Percentiles rank a stretch among this genome's conserved stretches.
These are phyloP conservation scores for Wallacemonas sp. DNA, from an alignment of 208 protist species.

Conservation along the genomic window DNA sequence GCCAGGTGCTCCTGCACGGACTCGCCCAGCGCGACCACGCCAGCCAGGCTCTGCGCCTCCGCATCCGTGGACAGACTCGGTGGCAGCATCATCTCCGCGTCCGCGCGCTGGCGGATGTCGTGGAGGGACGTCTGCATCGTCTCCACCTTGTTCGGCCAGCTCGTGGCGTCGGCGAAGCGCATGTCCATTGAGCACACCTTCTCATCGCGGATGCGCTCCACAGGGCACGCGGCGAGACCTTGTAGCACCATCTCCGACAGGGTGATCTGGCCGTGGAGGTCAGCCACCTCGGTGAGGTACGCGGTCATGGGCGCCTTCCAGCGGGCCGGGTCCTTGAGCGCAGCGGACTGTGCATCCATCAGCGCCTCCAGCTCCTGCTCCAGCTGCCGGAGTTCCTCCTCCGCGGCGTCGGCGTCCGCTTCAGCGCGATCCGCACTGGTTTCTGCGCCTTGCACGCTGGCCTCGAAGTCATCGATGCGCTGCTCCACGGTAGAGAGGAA, in stretches of 20 bases:
- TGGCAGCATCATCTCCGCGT: constrained; percentile 1
- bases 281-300: constrained; percentile 44
- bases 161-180: constrained; percentile 36
- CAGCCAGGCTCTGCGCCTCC: background rate
- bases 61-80: background rate
- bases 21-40: constrained; percentile 11
- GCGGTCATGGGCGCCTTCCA: constrained; percentile 18
- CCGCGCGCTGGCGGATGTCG: background rate
- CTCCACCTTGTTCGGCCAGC: constrained; percentile 41
- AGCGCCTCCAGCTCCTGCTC: constrained; percentile 20
- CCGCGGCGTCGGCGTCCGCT: constrained; percentile 21
- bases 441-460: constrained; percentile 10
- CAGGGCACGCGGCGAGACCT: constrained; percentile 37
- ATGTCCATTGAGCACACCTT: constrained; percentile 43
- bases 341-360: background rate
- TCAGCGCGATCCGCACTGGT: constrained; percentile 21
- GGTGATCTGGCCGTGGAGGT: constrained; percentile 51
- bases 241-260: constrained; percentile 50
- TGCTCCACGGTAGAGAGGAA: constrained; percentile 5
- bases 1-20: constrained; percentile 32
- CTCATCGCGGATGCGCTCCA: constrained; percentile 52
- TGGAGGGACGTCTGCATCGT: constrained; percentile 17
- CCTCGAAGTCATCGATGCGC: constrained; percentile 15
- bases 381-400: constrained; percentile 37
- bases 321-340: constrained; percentile 3